These are phyloP conservation scores for Citrus inodora DNA, from an alignment of 345 rosid genomes.

Conservation along the genomic window DNA sequence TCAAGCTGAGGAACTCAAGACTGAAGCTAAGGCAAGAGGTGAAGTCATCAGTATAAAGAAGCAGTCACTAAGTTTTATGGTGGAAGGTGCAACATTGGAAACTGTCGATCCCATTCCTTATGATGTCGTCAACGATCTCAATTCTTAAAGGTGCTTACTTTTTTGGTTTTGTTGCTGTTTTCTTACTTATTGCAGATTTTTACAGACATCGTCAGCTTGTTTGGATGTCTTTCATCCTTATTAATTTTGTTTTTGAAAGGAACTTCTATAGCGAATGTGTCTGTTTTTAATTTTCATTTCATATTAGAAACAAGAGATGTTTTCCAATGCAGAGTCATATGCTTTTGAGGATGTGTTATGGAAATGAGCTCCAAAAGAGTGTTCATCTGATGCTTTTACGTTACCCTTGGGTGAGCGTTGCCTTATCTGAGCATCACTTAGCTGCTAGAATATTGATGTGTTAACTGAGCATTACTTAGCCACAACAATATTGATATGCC, in stretches of 20 bases:
- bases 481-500: too few species aligned
- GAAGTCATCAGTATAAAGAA: constrained; percentile 65
- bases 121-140: constrained; percentile 66
- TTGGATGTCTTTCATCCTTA: not conserved
- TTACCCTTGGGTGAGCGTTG: not conserved
- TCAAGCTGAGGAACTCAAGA: constrained; percentile 53
- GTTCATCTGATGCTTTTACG: not conserved
- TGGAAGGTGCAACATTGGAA: constrained; percentile 62
- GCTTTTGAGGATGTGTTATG: not conserved
- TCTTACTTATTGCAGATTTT: not conserved
- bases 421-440: too few species aligned
- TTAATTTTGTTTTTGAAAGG: constrained; percentile 18
- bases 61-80: constrained; percentile 72
- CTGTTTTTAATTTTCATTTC: not conserved
- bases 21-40: constrained; percentile 62
- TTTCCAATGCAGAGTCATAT: not conserved
- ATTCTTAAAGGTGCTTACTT: constrained; percentile 41
- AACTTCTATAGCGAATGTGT: not conserved
- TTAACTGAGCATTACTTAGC: too few species aligned
- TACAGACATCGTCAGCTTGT: not conserved
- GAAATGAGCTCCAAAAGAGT: not conserved
- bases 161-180: constrained; percentile 10
- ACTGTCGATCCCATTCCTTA: constrained; percentile 66
- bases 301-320: constrained; percentile 7
- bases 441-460: too few species aligned